These are phyloP conservation scores for Hortaea werneckii DNA, from an alignment of 2,329 filamentous ascomycete genomes.

Conservation along the genomic window DNA sequence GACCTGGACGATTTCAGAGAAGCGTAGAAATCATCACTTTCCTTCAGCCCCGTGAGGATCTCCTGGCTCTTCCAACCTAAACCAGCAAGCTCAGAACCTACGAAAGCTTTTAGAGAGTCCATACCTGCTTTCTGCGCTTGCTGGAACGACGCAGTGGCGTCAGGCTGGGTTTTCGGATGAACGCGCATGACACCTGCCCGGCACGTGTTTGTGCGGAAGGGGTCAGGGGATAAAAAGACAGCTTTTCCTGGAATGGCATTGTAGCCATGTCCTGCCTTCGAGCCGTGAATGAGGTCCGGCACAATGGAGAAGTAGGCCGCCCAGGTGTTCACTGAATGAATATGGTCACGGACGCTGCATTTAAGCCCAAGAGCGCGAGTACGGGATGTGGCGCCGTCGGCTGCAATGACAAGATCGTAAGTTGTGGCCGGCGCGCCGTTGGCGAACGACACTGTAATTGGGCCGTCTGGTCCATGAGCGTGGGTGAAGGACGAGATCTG, in stretches of 20 bases:
- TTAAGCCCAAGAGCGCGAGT: slow-evolving; percentile 37
- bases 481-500: slow-evolving; percentile 29
- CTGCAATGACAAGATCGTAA: slow-evolving; percentile 42
- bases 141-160: slow-evolving; percentile 27
- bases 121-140: slow-evolving; percentile 30
- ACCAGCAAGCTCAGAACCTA: slow-evolving; percentile 14
- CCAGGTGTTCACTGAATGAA: slow-evolving; percentile 31
- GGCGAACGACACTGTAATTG: slow-evolving; percentile 32
- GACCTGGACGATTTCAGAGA: slow-evolving; percentile 25
- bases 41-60: slow-evolving; percentile 10
- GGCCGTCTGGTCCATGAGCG: slow-evolving; percentile 16
- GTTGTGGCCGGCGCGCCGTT: slow-evolving; percentile 27
- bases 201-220: too few species aligned
- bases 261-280: slow-evolving; percentile 28
- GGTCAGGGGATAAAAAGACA: too few species aligned
- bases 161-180: slow-evolving; percentile 18
- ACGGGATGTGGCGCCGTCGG: slow-evolving; percentile 39
- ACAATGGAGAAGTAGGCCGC: slow-evolving; percentile 34
- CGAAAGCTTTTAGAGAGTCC: slow-evolving; percentile 25
- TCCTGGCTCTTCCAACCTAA: slow-evolving; percentile 14
- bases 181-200: slow-evolving; percentile 24
- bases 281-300: slow-evolving; percentile 30
- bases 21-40: slow-evolving; percentile 17
- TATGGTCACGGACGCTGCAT: slow-evolving; percentile 30
- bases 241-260: slow-evolving; percentile 17